Evolutionary conservation across 345 rosid species (phyloP).

Genomic region (Mangifera indica): DNA sequence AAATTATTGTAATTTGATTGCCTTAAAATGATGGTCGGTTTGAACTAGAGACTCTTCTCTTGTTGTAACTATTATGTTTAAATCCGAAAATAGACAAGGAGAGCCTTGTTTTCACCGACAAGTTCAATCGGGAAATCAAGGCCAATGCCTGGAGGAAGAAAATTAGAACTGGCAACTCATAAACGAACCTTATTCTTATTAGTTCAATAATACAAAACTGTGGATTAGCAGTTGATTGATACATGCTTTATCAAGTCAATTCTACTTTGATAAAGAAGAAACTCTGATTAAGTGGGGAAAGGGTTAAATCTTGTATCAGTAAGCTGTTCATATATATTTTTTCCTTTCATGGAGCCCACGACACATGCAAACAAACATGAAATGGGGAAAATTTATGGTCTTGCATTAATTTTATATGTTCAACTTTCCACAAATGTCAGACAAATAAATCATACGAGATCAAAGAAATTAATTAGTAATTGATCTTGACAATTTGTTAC

Average conservation of each 20-base stretch:
- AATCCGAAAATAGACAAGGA: background rate
- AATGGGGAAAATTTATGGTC: background rate
- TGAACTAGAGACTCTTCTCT: background rate
- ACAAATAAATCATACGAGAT: background rate
- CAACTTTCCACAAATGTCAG: slow-evolving; percentile 4
- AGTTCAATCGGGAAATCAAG: background rate
- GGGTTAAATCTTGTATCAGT: background rate
- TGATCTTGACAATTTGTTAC: background rate
- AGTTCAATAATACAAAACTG: slow-evolving; percentile 3
- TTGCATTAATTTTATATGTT: background rate
- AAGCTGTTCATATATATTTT: background rate
- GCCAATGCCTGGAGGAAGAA: background rate
- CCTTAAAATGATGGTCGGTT: slow-evolving; percentile 3
- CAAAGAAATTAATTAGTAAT: background rate
- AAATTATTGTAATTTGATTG: slow-evolving; percentile 8
- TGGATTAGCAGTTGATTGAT: background rate
- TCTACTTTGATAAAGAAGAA: background rate
- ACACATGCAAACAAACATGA: background rate
- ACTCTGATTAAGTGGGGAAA: background rate
- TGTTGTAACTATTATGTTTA: background rate
- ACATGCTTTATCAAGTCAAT: background rate
- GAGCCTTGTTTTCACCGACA: slow-evolving; percentile 5
- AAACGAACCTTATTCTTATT: too few relatives aligned
- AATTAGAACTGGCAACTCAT: background rate
- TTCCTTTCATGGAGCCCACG: slow-evolving; percentile 13